Conservation (phyloP, 2,329 filamentous ascomycete genomes). For the Botrytis aclada region DNA sequence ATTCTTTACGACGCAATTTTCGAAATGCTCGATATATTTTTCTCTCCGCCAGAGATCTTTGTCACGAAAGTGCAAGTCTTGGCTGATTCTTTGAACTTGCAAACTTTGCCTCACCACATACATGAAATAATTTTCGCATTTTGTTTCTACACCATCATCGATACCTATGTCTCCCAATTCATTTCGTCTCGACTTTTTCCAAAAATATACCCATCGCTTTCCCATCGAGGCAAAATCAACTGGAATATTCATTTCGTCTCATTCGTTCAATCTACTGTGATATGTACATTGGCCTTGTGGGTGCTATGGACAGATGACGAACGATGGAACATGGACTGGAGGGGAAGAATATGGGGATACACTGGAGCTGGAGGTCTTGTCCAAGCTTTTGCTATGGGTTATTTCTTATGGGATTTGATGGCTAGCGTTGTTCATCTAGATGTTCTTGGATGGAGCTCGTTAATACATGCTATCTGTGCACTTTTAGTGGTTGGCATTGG, state of each 20-base stretch:
- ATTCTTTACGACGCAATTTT: not conserved
- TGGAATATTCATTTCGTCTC: conserved; percentile 85
- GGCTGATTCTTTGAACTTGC: not conserved
- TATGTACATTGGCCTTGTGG: conserved; percentile 69
- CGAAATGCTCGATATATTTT: not conserved
- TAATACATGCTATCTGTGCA: conserved; percentile 46
- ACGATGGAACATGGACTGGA: conserved; percentile 59
- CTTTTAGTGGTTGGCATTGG: conserved; percentile 67
- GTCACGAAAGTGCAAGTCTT: not conserved
- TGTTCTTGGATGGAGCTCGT: conserved; percentile 62
- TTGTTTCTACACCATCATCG: conserved; percentile 64
- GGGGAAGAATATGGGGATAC: conserved; percentile 73
- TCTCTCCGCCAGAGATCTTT: not conserved
- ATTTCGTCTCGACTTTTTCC: conserved; percentile 61
- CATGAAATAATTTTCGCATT: conserved; percentile 70
- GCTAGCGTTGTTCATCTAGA: conserved; percentile 64
- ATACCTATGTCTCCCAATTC: conserved; percentile 62
- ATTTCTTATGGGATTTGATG: conserved; percentile 76
- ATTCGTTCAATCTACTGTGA: conserved; percentile 67
- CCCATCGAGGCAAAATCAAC: conserved; percentile 61
- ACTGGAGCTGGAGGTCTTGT: conserved; percentile 68
- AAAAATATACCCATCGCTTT: conserved; percentile 53
- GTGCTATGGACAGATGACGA: conserved; percentile 65
- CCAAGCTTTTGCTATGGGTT: conserved; percentile 71
- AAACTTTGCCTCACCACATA: conserved; percentile 69